Evolutionary conservation across 1,284 basidiomycete species (phyloP).

Genomic region (Trichosporon ovoides): DNA sequence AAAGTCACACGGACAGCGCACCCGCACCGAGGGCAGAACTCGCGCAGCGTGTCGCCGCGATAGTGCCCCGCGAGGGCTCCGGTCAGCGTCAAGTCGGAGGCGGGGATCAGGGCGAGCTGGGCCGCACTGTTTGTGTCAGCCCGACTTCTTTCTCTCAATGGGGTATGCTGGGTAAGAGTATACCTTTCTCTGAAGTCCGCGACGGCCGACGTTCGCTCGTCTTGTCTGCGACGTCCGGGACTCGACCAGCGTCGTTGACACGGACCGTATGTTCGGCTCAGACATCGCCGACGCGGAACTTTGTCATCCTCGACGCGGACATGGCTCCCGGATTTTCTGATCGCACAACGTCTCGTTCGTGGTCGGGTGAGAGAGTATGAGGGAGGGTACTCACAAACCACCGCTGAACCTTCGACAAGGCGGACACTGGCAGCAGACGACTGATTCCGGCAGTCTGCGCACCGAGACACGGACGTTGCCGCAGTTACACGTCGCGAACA

Average conservation of each 20-base stretch:
- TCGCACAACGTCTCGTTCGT: too few relatives aligned
- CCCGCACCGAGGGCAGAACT: not conserved
- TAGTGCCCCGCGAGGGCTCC: not conserved
- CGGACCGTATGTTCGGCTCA: too few relatives aligned
- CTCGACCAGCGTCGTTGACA: too few relatives aligned
- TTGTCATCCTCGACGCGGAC: too few relatives aligned
- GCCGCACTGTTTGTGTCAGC: not conserved
- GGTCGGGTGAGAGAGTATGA: too few relatives aligned
- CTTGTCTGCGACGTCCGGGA: too few relatives aligned
- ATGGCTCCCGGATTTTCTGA: too few relatives aligned
- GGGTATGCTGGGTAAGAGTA: too few relatives aligned
- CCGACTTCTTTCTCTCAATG: too few relatives aligned
- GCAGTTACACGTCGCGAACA: constrained; percentile 1
- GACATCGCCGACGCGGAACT: too few relatives aligned
- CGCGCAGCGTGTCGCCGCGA: not conserved
- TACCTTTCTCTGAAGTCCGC: too few relatives aligned
- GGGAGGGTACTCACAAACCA: constrained; percentile 1
- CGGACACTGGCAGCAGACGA: not conserved
- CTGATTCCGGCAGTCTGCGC: not conserved
- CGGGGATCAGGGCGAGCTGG: not conserved
- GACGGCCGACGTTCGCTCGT: too few relatives aligned
- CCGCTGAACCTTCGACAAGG: not conserved
- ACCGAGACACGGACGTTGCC: not conserved
- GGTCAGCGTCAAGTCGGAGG: not conserved
- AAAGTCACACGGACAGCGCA: not conserved